Evolutionary conservation across 495 filamentous ascomycete genomes (phyloP).

Genomic region (Penicillium atrosanguineum): DNA sequence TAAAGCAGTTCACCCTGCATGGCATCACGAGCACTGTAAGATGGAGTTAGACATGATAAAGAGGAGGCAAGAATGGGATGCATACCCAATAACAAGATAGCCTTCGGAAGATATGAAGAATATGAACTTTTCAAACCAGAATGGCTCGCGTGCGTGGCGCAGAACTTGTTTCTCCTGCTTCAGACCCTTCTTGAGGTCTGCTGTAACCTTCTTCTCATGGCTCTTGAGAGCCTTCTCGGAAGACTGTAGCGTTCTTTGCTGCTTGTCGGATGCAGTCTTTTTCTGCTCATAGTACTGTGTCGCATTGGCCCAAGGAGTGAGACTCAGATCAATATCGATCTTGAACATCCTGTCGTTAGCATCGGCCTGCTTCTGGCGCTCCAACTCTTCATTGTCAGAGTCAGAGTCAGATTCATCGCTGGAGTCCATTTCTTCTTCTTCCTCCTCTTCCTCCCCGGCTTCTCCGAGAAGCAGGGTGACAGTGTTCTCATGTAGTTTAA

Average conservation of each 20-base stretch:
- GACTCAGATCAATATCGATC: conserved; percentile 80
- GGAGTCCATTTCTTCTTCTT: conserved; percentile 54
- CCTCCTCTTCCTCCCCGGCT: conserved; percentile 56
- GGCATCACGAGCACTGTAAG: conserved; percentile 68
- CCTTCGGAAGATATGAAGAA: conserved; percentile 97
- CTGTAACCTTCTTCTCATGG: conserved; percentile 80
- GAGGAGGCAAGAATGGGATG: neutral
- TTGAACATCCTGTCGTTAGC: conserved; percentile 41
- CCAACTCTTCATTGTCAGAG: conserved; percentile 49
- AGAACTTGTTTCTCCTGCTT: conserved; percentile 91
- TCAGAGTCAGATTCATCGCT: conserved; percentile 63
- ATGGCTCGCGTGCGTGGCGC: conserved; percentile 72
- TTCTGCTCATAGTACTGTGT: conserved; percentile 89
- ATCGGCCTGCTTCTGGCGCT: conserved; percentile 34
- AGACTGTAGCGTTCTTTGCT: conserved; percentile 79
- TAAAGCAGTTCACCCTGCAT: conserved; percentile 93
- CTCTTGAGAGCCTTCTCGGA: conserved; percentile 84
- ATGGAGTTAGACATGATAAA: conserved; percentile 8
- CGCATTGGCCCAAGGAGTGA: conserved; percentile 85
- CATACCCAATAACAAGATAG: conserved; percentile 74
- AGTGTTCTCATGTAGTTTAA: conserved; percentile 86
- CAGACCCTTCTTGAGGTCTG: conserved; percentile 79
- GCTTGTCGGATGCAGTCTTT: conserved; percentile 76
- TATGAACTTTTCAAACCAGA: conserved; percentile 96
- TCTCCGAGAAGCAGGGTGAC: conserved; percentile 79